A percentile compares a stretch with the other conserved stretches of the same genome.
phyloP scores from a whole-genome alignment of 495 filamentous ascomycete genomes.

The Acidiella bohemica region DNA sequence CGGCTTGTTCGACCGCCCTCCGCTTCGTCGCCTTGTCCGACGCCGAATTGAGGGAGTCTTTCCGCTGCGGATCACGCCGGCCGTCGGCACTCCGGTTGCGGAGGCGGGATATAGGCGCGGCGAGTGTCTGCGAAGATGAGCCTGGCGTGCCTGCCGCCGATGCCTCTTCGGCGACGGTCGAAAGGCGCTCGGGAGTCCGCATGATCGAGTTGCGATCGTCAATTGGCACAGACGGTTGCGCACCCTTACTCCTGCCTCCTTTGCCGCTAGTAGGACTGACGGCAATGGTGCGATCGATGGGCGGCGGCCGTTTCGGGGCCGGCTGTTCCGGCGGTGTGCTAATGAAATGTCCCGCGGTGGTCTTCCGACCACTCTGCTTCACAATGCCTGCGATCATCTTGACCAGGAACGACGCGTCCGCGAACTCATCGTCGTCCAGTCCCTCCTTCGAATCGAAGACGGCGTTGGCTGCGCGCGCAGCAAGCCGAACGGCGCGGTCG shows the following conservation, averaged over 20 bases:
- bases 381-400: constrained; percentile 34
- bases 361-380: constrained; percentile 23
- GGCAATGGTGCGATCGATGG: constrained; percentile 16
- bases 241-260: no score
- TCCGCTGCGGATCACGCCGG: background rate
- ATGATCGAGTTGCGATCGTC: constrained; percentile 1
- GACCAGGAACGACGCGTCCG: constrained; percentile 38
- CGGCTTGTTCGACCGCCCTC: constrained; percentile 10
- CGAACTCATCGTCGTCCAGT: constrained; percentile 68
- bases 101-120: constrained; percentile 11
- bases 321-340: no score
- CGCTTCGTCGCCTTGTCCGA: constrained; percentile 19
- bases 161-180: constrained; percentile 18
- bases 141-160: constrained; percentile 8
- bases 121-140: constrained; percentile 4
- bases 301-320: no score
- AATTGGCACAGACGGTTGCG: no score
- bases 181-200: constrained; percentile 12
- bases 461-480: constrained; percentile 71
- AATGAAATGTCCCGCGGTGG: no score
- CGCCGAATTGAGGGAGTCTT: constrained; percentile 4
- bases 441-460: constrained; percentile 83
- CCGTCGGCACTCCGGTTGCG: constrained; percentile 3
- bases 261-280: constrained; percentile 7
- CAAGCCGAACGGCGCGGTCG: constrained; percentile 57